A percentile compares a stretch with the other conserved stretches of the same genome.
Conservation (phyloP, 179 eudicot genomes). For the Beta corolliflora region DNA sequence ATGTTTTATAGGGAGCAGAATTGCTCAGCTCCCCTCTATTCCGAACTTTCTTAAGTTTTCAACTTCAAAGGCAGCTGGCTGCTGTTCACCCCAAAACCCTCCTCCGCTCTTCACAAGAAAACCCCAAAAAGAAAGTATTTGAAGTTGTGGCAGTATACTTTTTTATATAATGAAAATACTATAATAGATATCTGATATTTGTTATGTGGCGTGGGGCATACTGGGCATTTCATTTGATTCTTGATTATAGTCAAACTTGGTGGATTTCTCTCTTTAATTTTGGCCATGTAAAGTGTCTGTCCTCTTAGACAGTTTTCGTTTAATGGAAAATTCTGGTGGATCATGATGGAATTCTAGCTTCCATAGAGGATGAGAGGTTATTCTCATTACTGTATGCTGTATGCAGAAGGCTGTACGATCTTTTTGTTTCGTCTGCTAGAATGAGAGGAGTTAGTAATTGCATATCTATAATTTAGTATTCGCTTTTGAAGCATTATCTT, state of each 20-base stretch:
- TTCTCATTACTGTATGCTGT: neutral
- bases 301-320: neutral
- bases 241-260: neutral
- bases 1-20: neutral
- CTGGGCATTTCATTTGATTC: too few species aligned
- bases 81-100: neutral
- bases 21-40: neutral
- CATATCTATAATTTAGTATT: neutral
- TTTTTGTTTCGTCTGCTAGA: neutral
- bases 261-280: neutral
- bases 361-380: neutral
- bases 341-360: neutral
- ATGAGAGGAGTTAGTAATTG: neutral
- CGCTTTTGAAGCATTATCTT: too few species aligned
- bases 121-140: neutral
- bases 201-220: neutral
- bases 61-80: neutral
- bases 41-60: neutral
- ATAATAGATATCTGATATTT: neutral
- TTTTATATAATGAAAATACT: neutral
- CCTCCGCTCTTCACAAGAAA: neutral
- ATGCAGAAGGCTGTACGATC: too few species aligned
- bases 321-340: neutral
- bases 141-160: neutral
- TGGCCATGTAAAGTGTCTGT: neutral